Base-by-base conservation (phyloP, 306 rosid species). In the Prunus salicina region DNA sequence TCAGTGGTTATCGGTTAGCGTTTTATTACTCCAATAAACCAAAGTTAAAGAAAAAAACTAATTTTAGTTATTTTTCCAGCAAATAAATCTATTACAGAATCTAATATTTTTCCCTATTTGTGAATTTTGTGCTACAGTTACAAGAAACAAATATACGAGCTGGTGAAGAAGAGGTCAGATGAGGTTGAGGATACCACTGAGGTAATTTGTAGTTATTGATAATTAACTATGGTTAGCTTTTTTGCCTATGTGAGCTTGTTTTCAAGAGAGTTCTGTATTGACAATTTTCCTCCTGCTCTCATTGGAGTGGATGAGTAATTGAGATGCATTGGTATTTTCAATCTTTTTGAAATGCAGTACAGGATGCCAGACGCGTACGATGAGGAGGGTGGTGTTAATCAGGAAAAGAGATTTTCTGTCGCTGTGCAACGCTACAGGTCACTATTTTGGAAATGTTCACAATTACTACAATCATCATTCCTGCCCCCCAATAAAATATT, bases 311-410 rank as follows among this genome's bases (percentile, higher is more conserved):
- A 18, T 22, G 18, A 62, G 19, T 62, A 28, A 64, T 5, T 24
- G 19, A 27, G 38, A 66, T 72, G 28, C 75, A 14, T 67, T 14
- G 6, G 66, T 24, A 12, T 74, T 60, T 66, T 58, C 61, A 32
- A 61, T 76, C 34, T 77, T 69, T 74, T 82, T 80, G 25, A 75
- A 84, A 81, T 74, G 82, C 94, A 94, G 97, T 95, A 95, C 78
- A 88, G 93, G 82, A 92, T 95, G 88, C 97, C 99, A 0, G 97
- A 95, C 1, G 99, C 99, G 56, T 92, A 92, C 84, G 99, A 95
- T 80, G 84, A 85, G 71, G 97, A 92, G 12, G 95, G 97, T 30
- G 89, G 77, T n/a, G 87, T 93, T 79, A 88, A 81, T 79, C 98
- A 93, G 85, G 98, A 93, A 74, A 92, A 88, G 82, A 83, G 99